Evolutionary conservation across 2,329 filamentous ascomycete species (phyloP).

Genomic region (Biscogniauxia marginata): DNA sequence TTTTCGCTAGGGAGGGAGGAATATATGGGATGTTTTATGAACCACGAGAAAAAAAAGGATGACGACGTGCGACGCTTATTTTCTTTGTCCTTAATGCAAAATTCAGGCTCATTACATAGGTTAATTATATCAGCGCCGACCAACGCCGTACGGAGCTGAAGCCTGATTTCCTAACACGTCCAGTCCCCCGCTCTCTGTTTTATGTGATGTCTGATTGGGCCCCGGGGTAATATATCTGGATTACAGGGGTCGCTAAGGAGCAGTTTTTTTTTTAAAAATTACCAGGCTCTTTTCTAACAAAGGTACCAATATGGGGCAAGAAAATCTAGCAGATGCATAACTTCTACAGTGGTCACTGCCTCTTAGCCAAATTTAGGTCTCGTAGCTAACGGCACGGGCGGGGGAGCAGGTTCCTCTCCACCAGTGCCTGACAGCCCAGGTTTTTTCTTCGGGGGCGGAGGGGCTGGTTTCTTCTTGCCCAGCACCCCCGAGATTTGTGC

Average conservation of each 20-base stretch:
- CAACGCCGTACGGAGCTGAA: conserved; percentile 13
- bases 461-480: conserved; percentile 48
- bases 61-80: conserved; percentile 11
- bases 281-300: too few relatives aligned
- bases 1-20: not conserved
- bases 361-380: conserved; percentile 41
- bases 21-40: not conserved
- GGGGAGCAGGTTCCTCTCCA: conserved; percentile 38
- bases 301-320: not conserved
- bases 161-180: conserved; percentile 10
- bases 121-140: conserved; percentile 20
- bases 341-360: not conserved
- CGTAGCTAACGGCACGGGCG: conserved; percentile 53
- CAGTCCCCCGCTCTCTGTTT: conserved; percentile 1
- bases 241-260: too few relatives aligned
- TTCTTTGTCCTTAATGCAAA: conserved; percentile 15
- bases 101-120: conserved; percentile 21
- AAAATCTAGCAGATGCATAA: not conserved
- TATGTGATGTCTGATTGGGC: not conserved
- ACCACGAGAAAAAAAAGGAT: not conserved
- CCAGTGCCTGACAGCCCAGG: conserved; percentile 33
- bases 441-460: conserved; percentile 50
- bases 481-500: conserved; percentile 13
- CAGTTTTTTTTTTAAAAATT: not conserved
- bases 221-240: not conserved